Evolutionary conservation across 352 stramenopile genomes (phyloP), one percentile per base, ranked within the genome.

Genomic region (Phytophthora tentaculata): DNA sequence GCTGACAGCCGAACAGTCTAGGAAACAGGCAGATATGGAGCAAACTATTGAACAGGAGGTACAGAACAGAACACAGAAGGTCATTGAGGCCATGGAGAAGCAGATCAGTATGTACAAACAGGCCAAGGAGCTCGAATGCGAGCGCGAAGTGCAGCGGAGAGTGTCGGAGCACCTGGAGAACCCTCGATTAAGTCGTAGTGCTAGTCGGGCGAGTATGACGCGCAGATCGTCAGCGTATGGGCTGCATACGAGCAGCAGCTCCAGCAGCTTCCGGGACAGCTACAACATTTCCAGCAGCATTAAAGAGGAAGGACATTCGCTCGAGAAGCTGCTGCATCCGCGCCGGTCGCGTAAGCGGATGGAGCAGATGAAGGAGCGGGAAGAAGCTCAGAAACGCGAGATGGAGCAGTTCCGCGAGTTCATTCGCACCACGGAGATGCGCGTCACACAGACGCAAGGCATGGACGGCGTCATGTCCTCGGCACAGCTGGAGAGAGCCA

Each of bases 321-420:
- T 92, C 17, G 86, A 94, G 20, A 91, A 91, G 65, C 68, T 94
- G 32, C 77, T 95, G 35, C 86, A 94, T 61, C 87, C 85, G 12
- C 82, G 85, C 6, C 84, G 83, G n/a, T 82, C 79, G n/a, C 77
- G 77, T 2, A 81, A 82, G 23, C 81, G 84, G 13, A 56, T 89
- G 49, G 84, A 92, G 65, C 63, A 87, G 35, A 64, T 92, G 67
- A 84, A 77, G 41, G 78, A 92, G 67, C 82, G 75, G 17, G 86
- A 94, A 54, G 81, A 94, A 63, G 79, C 85, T 20, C 86, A 92
- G 61, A 88, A 91, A 60, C 77, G 78, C 26, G 87, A 95, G 66
- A 92, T 95, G 85, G 85, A 95, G 67, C 85, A 95, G 61, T 95
- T 95, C 63, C 84, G 85, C n/a, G 84, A 91, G 67, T 93, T 94